Evolutionary conservation across 139 green algal species (phyloP).

Genomic region (Coelastrella sp.): DNA sequence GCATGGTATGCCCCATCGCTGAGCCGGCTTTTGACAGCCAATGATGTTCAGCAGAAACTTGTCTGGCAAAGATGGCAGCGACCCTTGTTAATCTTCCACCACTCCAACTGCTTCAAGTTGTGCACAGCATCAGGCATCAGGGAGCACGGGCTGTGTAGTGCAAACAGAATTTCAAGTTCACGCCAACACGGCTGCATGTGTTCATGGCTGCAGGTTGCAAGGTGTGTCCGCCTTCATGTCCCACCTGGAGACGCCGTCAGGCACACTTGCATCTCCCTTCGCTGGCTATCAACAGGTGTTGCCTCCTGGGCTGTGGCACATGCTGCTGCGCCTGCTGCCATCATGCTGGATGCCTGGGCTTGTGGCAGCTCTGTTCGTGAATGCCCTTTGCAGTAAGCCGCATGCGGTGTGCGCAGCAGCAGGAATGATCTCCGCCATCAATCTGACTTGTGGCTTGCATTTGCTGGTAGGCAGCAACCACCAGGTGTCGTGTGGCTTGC

Average conservation of each 20-base stretch:
- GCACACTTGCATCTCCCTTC: constrained; percentile 61
- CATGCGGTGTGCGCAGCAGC: not conserved
- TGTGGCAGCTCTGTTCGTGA: not conserved
- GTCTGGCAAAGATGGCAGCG: not conserved
- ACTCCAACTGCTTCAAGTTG: not conserved
- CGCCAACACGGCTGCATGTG: not conserved
- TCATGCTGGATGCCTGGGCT: not conserved
- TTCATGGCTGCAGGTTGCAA: constrained; percentile 73
- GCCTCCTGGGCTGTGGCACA: not conserved
- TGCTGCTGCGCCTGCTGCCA: constrained; percentile 39
- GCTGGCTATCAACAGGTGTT: not conserved
- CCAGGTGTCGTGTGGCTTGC: not conserved
- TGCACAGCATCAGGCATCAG: not conserved
- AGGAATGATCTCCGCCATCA: not conserved
- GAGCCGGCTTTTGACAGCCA: not conserved
- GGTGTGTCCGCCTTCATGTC: constrained; percentile 83
- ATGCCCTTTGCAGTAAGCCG: not conserved
- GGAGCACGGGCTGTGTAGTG: too few species aligned
- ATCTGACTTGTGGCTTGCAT: not conserved
- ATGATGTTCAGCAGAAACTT: not conserved
- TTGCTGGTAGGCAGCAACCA: constrained; percentile 23
- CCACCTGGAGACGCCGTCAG: constrained; percentile 76
- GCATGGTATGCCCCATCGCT: constrained; percentile 63
- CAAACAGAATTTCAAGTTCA: too few species aligned
- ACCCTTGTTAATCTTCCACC: not conserved